Conservation (phyloP, 306 rosid species). For the Rosa rugosa region DNA sequence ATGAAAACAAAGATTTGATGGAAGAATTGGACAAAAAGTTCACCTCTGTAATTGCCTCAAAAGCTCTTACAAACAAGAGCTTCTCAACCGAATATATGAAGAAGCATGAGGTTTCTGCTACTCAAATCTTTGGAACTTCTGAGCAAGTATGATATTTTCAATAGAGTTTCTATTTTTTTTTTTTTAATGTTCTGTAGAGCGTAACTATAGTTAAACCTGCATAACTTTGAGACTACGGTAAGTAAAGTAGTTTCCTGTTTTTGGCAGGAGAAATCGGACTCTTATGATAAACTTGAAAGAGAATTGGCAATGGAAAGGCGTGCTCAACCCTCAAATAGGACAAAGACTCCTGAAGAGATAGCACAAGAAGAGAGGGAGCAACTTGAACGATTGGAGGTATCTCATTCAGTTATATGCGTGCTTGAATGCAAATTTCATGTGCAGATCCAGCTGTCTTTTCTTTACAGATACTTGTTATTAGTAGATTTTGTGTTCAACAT, state of each 20-base stretch:
- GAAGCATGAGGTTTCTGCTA: conserved; percentile 41
- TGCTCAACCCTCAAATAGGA: conserved; percentile 91
- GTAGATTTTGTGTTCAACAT: not conserved
- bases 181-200: not conserved
- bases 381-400: conserved; percentile 77
- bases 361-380: conserved; percentile 91
- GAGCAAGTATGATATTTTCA: conserved; percentile 46
- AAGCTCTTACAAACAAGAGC: conserved; percentile 45
- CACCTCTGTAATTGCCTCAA: conserved; percentile 40
- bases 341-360: conserved; percentile 84
- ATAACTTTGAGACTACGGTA: conserved; percentile 6
- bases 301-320: conserved; percentile 77
- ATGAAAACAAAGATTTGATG: conserved; percentile 66
- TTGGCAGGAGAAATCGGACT: conserved; percentile 74
- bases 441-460: not conserved
- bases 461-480: not conserved
- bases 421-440: not conserved
- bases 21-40: conserved; percentile 75
- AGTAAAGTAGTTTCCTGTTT: conserved; percentile 25
- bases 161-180: not conserved
- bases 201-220: not conserved
- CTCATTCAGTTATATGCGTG: conserved; percentile 2
- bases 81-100: conserved; percentile 43
- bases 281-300: conserved; percentile 68
- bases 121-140: conserved; percentile 27